Evolutionary conservation across 768 basidiomycete species (phyloP).

Genomic region (Trametes cinnabarina): DNA sequence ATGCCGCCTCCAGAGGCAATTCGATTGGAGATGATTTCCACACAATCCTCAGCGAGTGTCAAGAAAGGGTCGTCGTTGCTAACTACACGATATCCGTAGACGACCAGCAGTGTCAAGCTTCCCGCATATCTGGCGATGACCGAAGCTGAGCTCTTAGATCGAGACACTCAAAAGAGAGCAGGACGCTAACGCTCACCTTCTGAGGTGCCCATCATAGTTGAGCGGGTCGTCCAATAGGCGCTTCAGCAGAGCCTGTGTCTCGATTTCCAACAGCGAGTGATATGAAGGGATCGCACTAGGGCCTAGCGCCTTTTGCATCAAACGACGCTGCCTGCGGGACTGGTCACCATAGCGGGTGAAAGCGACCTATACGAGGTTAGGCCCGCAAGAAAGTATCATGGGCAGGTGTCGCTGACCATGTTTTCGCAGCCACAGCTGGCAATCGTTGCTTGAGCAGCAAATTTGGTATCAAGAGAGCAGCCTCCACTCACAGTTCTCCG

Average conservation of each 20-base stretch:
- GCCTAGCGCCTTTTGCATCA: slow-evolving; percentile 64
- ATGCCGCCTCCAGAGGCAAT: slow-evolving; percentile 45
- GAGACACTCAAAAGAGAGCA: not conserved
- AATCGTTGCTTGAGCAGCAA: not conserved
- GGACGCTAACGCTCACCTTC: slow-evolving; percentile 26
- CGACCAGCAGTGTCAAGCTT: slow-evolving; percentile 51
- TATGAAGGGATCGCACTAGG: slow-evolving; percentile 51
- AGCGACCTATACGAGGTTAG: slow-evolving; percentile 42
- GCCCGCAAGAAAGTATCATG: not conserved
- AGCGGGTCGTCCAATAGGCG: slow-evolving; percentile 45
- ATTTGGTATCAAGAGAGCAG: too few relatives aligned
- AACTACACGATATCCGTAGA: slow-evolving; percentile 58
- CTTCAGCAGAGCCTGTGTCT: slow-evolving; percentile 56
- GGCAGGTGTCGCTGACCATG: slow-evolving; percentile 42
- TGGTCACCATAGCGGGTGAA: slow-evolving; percentile 66
- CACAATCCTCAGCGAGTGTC: slow-evolving; percentile 41
- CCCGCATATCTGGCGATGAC: slow-evolving; percentile 46
- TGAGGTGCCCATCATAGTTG: slow-evolving; percentile 36
- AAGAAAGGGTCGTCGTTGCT: slow-evolving; percentile 42
- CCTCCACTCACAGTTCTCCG: slow-evolving; percentile 59
- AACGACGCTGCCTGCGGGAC: slow-evolving; percentile 59
- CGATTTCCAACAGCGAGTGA: slow-evolving; percentile 52
- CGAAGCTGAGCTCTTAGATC: not conserved
- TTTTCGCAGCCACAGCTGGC: slow-evolving; percentile 57
- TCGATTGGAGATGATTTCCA: slow-evolving; percentile 41